Percentiles rank a stretch among this genome's conserved stretches.
Evolutionary conservation across 257 asterid genomes (phyloP).

Genomic region (Craterostigma plantagineum): DNA sequence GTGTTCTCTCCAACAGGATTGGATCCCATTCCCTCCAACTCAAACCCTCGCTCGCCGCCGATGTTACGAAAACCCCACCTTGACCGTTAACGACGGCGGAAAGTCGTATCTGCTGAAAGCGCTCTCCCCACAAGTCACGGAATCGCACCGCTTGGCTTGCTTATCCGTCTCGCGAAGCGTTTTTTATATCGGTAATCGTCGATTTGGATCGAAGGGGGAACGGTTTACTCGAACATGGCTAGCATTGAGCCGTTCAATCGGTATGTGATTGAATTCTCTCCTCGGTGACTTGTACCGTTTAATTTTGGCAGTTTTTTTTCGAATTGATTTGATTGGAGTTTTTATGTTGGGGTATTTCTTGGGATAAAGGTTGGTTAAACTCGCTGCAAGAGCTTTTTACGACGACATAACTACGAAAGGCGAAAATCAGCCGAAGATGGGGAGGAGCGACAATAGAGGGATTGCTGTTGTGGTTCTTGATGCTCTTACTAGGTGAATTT

Average conservation of each 20-base stretch:
- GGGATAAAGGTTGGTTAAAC: conserved; percentile 57
- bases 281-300: no score
- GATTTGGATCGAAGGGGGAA: no score
- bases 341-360: background rate
- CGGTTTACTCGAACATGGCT: conserved; percentile 5
- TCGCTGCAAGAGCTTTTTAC: conserved; percentile 83
- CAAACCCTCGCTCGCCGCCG: no score
- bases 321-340: background rate
- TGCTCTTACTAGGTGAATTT: conserved; percentile 69
- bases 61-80: no score
- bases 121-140: no score
- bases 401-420: conserved; percentile 77
- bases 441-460: conserved; percentile 85
- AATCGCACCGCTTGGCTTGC: no score
- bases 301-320: background rate
- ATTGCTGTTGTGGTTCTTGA: conserved; percentile 89
- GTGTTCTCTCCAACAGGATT: no score
- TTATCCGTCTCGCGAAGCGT: no score
- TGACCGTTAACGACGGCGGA: no score
- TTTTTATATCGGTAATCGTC: no score
- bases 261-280: conserved; percentile 10
- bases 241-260: conserved; percentile 35
- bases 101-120: no score
- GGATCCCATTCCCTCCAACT: no score
- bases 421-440: conserved; percentile 68